phyloP scores from a whole-genome alignment of 2,329 filamentous ascomycete genomes.

The Reticulascus tulasneorum region DNA sequence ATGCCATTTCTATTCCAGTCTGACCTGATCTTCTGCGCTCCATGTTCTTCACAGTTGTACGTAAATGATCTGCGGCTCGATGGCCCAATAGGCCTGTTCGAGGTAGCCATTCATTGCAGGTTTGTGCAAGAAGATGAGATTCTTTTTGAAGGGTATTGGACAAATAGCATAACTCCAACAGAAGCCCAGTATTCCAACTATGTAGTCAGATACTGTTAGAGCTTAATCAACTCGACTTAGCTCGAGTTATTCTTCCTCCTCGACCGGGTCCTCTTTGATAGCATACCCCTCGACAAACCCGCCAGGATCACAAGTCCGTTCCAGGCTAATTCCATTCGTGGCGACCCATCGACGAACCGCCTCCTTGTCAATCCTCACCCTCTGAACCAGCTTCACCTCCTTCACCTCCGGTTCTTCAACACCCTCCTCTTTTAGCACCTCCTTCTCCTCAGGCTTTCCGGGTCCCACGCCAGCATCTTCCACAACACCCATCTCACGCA shows the following conservation, averaged over 20 bases:
- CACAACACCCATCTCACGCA: slow-evolving; percentile 76
- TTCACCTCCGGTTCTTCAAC: slow-evolving; percentile 16
- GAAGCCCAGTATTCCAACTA: too few species aligned
- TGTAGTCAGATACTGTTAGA: too few species aligned
- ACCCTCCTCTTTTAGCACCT: slow-evolving; percentile 7
- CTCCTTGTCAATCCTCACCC: slow-evolving; percentile 50
- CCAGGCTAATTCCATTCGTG: slow-evolving; percentile 57
- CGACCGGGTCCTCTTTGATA: slow-evolving; percentile 34
- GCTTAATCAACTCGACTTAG: too few species aligned
- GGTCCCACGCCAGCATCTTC: slow-evolving; percentile 50
- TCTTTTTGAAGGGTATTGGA: too few species aligned
- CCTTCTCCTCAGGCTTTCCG: slow-evolving; percentile 25
- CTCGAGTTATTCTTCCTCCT: slow-evolving; percentile 30
- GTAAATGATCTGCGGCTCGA: too few species aligned
- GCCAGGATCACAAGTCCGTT: slow-evolving; percentile 64
- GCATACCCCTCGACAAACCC: slow-evolving; percentile 72
- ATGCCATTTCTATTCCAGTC: too few species aligned
- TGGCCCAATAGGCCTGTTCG: too few species aligned
- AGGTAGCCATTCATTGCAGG: too few species aligned
- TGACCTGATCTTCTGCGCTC: too few species aligned
- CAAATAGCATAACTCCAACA: too few species aligned
- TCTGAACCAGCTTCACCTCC: slow-evolving; percentile 26
- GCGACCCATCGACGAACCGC: slow-evolving; percentile 64
- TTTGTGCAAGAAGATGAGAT: too few species aligned
- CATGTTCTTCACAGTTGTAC: too few species aligned